phyloP scores from a whole-genome alignment of 179 eudicot species.

The Camellia oleifera region DNA sequence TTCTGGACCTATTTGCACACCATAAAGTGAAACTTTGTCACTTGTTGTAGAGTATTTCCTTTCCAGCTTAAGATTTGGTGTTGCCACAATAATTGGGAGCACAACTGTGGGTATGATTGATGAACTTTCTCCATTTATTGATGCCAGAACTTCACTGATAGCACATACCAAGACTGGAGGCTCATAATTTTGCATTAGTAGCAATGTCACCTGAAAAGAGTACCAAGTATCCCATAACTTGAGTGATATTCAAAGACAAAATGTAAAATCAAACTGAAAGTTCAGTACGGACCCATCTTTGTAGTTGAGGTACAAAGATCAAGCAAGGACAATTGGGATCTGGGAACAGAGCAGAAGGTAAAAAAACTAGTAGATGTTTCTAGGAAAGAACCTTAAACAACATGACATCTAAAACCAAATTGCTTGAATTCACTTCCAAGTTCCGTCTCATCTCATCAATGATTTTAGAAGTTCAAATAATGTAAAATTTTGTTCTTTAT shows the following conservation, averaged over 20 bases:
- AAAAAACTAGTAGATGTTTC: neutral
- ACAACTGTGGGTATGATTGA: slow-evolving; percentile 41
- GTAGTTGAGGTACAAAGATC: slow-evolving; percentile 2
- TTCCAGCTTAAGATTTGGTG: slow-evolving; percentile 57
- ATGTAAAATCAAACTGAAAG: neutral
- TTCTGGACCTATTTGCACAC: slow-evolving; percentile 51
- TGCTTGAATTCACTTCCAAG: neutral
- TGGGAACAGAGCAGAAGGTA: neutral
- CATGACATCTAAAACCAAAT: neutral
- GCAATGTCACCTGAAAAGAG: slow-evolving; percentile 54
- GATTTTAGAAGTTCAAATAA: neutral
- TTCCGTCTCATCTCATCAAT: neutral
- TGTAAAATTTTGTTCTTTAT: neutral
- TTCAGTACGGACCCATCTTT: neutral
- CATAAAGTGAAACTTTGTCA: slow-evolving; percentile 39
- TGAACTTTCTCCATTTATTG: slow-evolving; percentile 34
- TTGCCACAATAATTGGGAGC: slow-evolving; percentile 55
- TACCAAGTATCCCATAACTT: neutral
- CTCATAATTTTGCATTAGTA: slow-evolving; percentile 57
- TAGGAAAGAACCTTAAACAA: neutral
- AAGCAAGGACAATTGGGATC: neutral
- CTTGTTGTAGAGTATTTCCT: slow-evolving; percentile 28
- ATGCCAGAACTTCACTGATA: slow-evolving; percentile 55
- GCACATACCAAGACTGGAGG: slow-evolving; percentile 74
- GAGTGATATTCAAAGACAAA: neutral